Evolutionary conservation across 768 basidiomycete genomes (phyloP), one percentile per base, ranked within the genome.

Genomic region (Pleurotus eryngii): DNA sequence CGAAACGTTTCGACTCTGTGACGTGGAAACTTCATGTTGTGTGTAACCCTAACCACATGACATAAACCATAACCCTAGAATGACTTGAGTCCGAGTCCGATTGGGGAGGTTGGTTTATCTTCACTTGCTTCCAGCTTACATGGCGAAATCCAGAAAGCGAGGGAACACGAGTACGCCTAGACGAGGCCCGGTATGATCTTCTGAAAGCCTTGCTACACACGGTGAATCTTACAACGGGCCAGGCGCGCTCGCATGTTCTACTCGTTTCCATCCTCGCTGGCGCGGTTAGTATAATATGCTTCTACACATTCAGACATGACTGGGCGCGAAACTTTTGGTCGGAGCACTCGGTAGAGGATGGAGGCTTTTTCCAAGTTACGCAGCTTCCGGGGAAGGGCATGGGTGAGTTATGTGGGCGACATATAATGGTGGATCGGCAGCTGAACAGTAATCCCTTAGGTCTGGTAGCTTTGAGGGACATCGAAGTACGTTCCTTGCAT

Each of bases 31-130:
- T 40, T 24, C 9, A 4, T 22, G 11, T 37, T 43, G 63, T 63
- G 65, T 64, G 67, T 68, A 64, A 62, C 65, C 67, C 63, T 68
- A 68, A 68, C 67, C 67, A 8, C 35, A 42, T 8, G 37, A n/a
- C 22, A 35, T 26, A 38, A 22, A 54, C 66, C 51, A 37, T 54
- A 54, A 42, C 51, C 39, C 20, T 51, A 30, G 3, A 5, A 40
- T 15, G 11, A 45, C 42, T 45, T 35, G 30, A 35, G 11, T 35
- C 30, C 30, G 9, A 35, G 30, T 35, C 30, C 30, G 30, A 35
- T 35, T 9, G 9, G 11, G 11, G 30, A 35, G 30, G 30, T 9
- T 9, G 30, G 2, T 3, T 35, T 35, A 35, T 35, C 30, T 35
- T 35, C 2, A 3, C 30, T 35, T 35, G 8, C 30, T 35, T 35